Evolutionary conservation across 768 basidiomycete genomes (phyloP).

Genomic region (Hemileccinum impolitum): DNA sequence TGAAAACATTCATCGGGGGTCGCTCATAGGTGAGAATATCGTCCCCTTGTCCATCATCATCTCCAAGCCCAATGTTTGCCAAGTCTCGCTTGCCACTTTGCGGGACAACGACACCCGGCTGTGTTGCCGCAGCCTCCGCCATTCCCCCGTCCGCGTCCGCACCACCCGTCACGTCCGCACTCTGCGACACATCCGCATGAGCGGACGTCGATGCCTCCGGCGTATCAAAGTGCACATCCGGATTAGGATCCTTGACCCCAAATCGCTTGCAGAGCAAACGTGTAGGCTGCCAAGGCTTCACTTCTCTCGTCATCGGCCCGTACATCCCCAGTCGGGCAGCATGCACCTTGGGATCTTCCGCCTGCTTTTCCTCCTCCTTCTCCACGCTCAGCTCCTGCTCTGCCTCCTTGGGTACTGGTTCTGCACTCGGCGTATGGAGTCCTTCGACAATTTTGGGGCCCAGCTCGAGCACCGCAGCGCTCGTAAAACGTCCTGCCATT

Average conservation of each 20-base stretch:
- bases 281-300: constrained; percentile 75
- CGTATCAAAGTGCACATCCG: constrained; percentile 41
- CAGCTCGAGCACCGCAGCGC: constrained; percentile 66
- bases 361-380: constrained; percentile 42
- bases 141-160: neutral
- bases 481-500: constrained; percentile 94
- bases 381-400: constrained; percentile 43
- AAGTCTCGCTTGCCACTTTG: constrained; percentile 50
- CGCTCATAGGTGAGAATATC: constrained; percentile 87
- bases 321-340: constrained; percentile 90
- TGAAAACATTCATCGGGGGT: constrained; percentile 91
- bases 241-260: constrained; percentile 84
- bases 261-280: constrained; percentile 89
- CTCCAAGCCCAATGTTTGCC: constrained; percentile 84
- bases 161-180: constrained; percentile 1
- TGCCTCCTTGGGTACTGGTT: constrained; percentile 35
- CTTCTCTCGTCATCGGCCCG: constrained; percentile 79
- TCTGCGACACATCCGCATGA: constrained; percentile 10
- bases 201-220: constrained; percentile 24
- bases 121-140: neutral
- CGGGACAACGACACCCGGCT: neutral
- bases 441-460: constrained; percentile 65
- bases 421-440: constrained; percentile 54
- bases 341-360: constrained; percentile 71
- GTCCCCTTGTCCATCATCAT: constrained; percentile 84